Base-by-base conservation (phyloP, 768 basidiomycete genomes). In the Leucogyrophana mollusca region DNA sequence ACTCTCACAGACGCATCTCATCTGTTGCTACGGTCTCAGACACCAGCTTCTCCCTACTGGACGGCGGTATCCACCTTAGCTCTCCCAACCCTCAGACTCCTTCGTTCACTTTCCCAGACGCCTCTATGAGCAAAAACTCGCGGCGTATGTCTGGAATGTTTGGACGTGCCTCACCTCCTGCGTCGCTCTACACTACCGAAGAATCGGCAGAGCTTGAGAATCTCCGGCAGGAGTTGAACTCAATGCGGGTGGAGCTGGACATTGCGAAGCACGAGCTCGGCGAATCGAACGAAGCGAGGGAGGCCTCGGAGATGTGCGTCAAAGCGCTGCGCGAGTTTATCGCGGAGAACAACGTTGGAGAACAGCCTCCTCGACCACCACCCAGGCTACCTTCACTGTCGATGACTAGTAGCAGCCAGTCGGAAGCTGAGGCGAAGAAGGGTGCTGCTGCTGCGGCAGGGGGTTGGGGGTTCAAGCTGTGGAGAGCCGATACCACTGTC, bases 241-340 rank as follows among this genome's bases (percentile, higher is more conserved):
- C 69, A 2, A 53, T 84, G 46, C 81, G 80, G 54, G 62, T 73
- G 18, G 80, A 87, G 45, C 64, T 94, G 14, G 82, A 84, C 25
- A 78, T 76, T 23, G 72, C 77, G 14, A 79, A 79, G 55, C 76
- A 79, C 50, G 87, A 91, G 48, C 68, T 95, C 37, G 71, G 60
- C 32, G 93, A 95, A 58, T 75, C 83, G 1, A 84, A 79, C 50
- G 94, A 97, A 65, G 91, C 90, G 3, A 75, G 83, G 39, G 84
- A 91, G 58, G 94, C 94, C 3, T 90, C 87, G 27, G 93, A 97
- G 54, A 78, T 78, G 1, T 94, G 91, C 60, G 82, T 89, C 53
- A 82, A 79, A 45, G 90, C 87, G 0, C 71, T 98, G 34, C 77
- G 93, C 30, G 85, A 83, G 47, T 97, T 87, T 60, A 90, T 91